These are phyloP conservation scores for Strobilomyces echinocephalus DNA, from an alignment of 768 basidiomycete genomes.

Conservation along the genomic window DNA sequence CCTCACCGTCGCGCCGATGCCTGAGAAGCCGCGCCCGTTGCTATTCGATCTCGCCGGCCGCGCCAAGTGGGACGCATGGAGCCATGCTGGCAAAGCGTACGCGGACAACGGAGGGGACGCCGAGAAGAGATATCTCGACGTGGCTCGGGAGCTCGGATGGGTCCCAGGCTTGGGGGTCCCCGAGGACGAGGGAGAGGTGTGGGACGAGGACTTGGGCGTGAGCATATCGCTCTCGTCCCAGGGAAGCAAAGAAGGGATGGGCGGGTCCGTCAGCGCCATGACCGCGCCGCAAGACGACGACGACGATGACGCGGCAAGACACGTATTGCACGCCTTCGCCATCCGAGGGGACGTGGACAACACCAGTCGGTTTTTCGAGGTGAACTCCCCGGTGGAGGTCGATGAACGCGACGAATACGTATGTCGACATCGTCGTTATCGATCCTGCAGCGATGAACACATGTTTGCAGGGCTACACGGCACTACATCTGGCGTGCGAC, in stretches of 20 bases:
- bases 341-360: slow-evolving; percentile 49
- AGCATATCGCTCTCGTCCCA: slow-evolving; percentile 20
- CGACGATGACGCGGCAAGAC: slow-evolving; percentile 37
- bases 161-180: slow-evolving; percentile 27
- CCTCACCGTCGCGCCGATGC: slow-evolving; percentile 54
- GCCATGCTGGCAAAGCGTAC: slow-evolving; percentile 45
- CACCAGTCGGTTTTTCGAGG: slow-evolving; percentile 41
- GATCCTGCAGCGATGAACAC: slow-evolving; percentile 2
- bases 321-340: slow-evolving; percentile 59
- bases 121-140: slow-evolving; percentile 61
- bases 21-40: slow-evolving; percentile 58
- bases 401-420: slow-evolving; percentile 73
- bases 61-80: slow-evolving; percentile 90
- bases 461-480: slow-evolving; percentile 69
- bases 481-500: slow-evolving; percentile 84
- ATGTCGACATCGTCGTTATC: slow-evolving; percentile 13
- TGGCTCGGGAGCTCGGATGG: slow-evolving; percentile 73
- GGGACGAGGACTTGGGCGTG: slow-evolving; percentile 38
- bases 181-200: slow-evolving; percentile 34
- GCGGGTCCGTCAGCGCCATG: slow-evolving; percentile 60
- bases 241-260: slow-evolving; percentile 41
- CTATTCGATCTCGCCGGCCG: slow-evolving; percentile 75
- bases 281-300: slow-evolving; percentile 35
- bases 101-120: slow-evolving; percentile 40
- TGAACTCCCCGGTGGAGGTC: slow-evolving; percentile 42